Evolutionary conservation across 2,329 filamentous ascomycete species (phyloP).

Genomic region (Colletotrichum noveboracense): DNA sequence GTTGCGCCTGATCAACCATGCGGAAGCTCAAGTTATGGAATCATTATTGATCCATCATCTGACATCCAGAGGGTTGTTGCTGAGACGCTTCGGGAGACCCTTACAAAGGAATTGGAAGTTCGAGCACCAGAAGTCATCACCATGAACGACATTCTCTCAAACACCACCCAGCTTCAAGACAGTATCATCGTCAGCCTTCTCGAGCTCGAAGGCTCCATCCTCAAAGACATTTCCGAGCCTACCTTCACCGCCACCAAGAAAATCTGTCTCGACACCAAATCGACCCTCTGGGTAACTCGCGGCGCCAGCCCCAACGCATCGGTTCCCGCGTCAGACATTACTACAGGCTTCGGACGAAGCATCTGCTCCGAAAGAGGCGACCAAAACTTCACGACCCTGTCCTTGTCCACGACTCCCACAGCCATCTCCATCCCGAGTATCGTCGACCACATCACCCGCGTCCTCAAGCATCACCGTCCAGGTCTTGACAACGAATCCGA

Average conservation of each 20-base stretch:
- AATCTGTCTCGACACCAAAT: background rate
- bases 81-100: background rate
- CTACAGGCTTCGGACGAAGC: background rate
- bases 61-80: background rate
- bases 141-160: background rate
- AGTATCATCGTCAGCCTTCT: background rate
- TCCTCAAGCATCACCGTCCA: background rate
- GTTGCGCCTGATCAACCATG: background rate
- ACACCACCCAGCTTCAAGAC: background rate
- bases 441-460: background rate
- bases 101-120: background rate
- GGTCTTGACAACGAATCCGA: background rate
- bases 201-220: background rate
- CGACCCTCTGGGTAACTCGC: background rate
- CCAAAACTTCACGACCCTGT: background rate
- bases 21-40: background rate
- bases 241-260: background rate
- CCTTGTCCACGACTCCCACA: background rate
- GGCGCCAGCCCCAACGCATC: background rate
- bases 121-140: background rate
- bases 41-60: background rate
- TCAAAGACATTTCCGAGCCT: background rate
- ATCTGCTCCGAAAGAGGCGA: background rate
- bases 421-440: background rate
- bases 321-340: background rate